phyloP scores from a whole-genome alignment of 2,329 filamentous ascomycete genomes.

The Cytospora piceicola region DNA sequence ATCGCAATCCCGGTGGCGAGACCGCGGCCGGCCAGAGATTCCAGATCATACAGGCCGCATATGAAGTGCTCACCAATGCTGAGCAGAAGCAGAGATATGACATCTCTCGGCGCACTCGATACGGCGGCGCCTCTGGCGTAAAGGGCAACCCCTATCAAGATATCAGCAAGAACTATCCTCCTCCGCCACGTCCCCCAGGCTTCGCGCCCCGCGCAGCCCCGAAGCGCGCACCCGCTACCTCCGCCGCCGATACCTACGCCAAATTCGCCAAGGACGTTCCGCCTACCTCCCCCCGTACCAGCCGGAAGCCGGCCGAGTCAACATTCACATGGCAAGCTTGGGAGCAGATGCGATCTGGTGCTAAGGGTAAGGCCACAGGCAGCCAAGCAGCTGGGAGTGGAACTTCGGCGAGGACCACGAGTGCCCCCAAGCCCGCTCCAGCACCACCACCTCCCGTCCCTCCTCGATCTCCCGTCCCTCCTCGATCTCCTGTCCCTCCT shows the following conservation, averaged over 20 bases:
- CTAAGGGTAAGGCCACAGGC: constrained; percentile 29
- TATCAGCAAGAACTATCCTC: constrained; percentile 52
- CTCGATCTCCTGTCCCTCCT: constrained; percentile 52
- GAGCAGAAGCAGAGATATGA: constrained; percentile 56
- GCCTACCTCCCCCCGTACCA: constrained; percentile 28
- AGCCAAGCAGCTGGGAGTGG: constrained; percentile 32
- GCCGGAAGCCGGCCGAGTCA: constrained; percentile 31
- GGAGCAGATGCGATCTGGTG: constrained; percentile 40
- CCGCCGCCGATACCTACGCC: constrained; percentile 27
- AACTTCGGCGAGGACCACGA: constrained; percentile 20
- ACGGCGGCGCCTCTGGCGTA: constrained; percentile 59
- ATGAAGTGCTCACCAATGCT: constrained; percentile 69
- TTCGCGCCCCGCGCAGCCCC: constrained; percentile 36
- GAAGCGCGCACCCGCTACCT: constrained; percentile 30
- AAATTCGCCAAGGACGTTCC: constrained; percentile 31
- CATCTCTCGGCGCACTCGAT: constrained; percentile 48
- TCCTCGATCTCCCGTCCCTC: constrained; percentile 53
- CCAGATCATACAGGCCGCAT: constrained; percentile 82
- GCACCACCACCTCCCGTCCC: constrained; percentile 46
- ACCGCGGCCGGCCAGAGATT: constrained; percentile 80
- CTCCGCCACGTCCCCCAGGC: constrained; percentile 47
- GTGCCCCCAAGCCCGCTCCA: constrained; percentile 17
- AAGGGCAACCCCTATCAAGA: constrained; percentile 62
- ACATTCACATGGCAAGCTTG: constrained; percentile 41
- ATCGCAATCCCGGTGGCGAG: constrained; percentile 84